Evolutionary conservation across 148 eudicot genomes (phyloP).

Genomic region (Chenopodium formosanum): DNA sequence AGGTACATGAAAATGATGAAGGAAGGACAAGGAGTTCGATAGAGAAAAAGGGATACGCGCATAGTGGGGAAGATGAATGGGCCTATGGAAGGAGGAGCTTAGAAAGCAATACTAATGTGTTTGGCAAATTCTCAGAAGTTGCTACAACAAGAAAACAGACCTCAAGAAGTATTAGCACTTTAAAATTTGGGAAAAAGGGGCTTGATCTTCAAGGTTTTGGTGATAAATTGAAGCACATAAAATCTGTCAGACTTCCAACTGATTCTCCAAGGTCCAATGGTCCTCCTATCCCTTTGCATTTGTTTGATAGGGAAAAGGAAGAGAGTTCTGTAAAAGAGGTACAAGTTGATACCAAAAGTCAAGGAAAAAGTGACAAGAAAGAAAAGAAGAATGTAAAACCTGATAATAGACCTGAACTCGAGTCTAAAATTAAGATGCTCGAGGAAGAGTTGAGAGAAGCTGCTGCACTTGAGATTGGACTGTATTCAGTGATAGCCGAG

Average conservation of each 20-base stretch:
- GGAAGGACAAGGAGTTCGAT: constrained; percentile 20
- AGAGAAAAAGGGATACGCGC: constrained; percentile 28
- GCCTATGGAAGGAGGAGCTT: constrained; percentile 23
- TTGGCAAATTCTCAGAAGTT: constrained; percentile 38
- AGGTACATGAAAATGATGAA: constrained; percentile 21
- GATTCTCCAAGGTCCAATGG: constrained; percentile 34
- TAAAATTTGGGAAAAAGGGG: constrained; percentile 49
- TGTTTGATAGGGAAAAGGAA: constrained; percentile 33
- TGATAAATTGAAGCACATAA: constrained; percentile 62
- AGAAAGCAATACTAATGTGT: constrained; percentile 33
- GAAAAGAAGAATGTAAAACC: constrained; percentile 36
- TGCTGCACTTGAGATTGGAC: constrained; percentile 64
- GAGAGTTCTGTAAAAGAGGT: constrained; percentile 34
- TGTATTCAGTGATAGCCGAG: constrained; percentile 71
- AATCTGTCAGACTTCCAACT: constrained; percentile 50
- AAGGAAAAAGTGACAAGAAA: constrained; percentile 39
- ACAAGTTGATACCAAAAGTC: constrained; percentile 30
- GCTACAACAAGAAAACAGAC: constrained; percentile 41
- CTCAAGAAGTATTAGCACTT: constrained; percentile 49
- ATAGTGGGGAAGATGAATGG: constrained; percentile 33
- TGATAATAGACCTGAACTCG: constrained; percentile 44
- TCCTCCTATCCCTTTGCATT: constrained; percentile 24
- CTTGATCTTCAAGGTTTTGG: constrained; percentile 42
- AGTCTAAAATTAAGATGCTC: constrained; percentile 59
- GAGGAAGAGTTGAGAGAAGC: constrained; percentile 84